Evolutionary conservation across 805 yeast genomes (phyloP).

Genomic region (Candida palmyrensis): DNA sequence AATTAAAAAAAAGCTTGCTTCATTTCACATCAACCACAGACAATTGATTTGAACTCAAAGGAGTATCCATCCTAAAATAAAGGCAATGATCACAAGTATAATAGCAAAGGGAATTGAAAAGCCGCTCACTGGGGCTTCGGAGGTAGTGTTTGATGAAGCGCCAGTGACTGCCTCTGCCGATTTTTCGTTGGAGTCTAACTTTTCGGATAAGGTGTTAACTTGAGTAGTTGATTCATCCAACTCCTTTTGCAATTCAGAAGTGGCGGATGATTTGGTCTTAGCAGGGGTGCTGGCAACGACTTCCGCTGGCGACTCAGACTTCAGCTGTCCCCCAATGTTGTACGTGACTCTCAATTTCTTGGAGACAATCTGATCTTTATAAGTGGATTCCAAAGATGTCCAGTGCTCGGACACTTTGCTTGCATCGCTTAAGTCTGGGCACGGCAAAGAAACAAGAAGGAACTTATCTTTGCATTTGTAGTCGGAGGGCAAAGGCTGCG

Average conservation of each 20-base stretch:
- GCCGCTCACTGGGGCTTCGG: slow-evolving; percentile 36
- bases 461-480: slow-evolving; percentile 89
- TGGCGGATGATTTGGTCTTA: slow-evolving; percentile 7
- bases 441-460: slow-evolving; percentile 80
- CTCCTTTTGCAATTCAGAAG: slow-evolving; percentile 21
- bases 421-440: slow-evolving; percentile 54
- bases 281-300: slow-evolving; percentile 2
- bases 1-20: background rate
- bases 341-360: slow-evolving; percentile 66
- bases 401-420: slow-evolving; percentile 63
- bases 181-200: slow-evolving; percentile 37
- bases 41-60: slow-evolving; percentile 39
- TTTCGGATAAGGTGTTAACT: slow-evolving; percentile 39
- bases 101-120: slow-evolving; percentile 51
- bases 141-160: slow-evolving; percentile 8
- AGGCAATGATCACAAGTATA: slow-evolving; percentile 41
- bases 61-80: slow-evolving; percentile 72
- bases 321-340: slow-evolving; percentile 20
- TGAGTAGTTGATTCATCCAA: slow-evolving; percentile 36
- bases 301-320: slow-evolving; percentile 7
- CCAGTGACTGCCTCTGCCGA: slow-evolving; percentile 9
- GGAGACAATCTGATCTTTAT: slow-evolving; percentile 49
- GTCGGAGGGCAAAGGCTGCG: slow-evolving; percentile 67
- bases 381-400: slow-evolving; percentile 63
- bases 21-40: background rate